Percentiles rank a stretch among this genome's conserved stretches.
Evolutionary conservation across 441 rosid genomes (phyloP).

Genomic region (Corymbia citriodora): DNA sequence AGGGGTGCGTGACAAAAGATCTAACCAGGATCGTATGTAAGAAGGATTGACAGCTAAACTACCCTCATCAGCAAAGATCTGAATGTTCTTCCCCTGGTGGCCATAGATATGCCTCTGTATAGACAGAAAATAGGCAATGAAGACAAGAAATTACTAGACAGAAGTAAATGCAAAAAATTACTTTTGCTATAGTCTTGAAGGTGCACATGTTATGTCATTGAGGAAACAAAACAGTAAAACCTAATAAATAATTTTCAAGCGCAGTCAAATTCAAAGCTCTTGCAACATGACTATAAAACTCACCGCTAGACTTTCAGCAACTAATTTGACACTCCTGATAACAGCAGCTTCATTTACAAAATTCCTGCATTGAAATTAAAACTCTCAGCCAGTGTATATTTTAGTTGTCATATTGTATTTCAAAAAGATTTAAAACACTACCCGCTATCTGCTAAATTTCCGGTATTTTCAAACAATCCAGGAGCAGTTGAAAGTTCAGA

Average conservation of each 20-base stretch:
- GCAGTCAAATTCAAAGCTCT: background rate
- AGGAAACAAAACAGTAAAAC: background rate
- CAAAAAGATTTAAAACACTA: slow-evolving; percentile 15
- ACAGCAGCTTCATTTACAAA: slow-evolving; percentile 63
- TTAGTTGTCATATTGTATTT: background rate
- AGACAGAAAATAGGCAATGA: background rate
- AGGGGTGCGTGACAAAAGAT: slow-evolving; percentile 79
- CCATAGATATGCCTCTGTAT: slow-evolving; percentile 85
- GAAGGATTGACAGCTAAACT: slow-evolving; percentile 83
- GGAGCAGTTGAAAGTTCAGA: slow-evolving; percentile 81
- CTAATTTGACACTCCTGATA: slow-evolving; percentile 68
- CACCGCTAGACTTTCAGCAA: slow-evolving; percentile 97
- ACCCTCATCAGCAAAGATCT: slow-evolving; percentile 74
- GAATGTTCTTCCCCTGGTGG: slow-evolving; percentile 66
- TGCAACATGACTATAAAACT: slow-evolving; percentile 12
- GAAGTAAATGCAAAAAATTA: background rate
- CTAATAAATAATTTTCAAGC: background rate
- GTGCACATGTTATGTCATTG: background rate
- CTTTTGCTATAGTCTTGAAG: background rate
- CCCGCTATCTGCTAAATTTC: slow-evolving; percentile 85
- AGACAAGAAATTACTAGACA: background rate
- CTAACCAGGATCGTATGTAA: slow-evolving; percentile 77
- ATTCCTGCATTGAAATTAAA: slow-evolving; percentile 31
- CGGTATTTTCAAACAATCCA: slow-evolving; percentile 65
- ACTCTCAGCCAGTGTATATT: slow-evolving; percentile 7